A percentile compares a stretch with the other conserved stretches of the same genome.
These are phyloP conservation scores for Meredithiella fracta DNA, from an alignment of 2,329 filamentous ascomycete species.

Conservation along the genomic window DNA sequence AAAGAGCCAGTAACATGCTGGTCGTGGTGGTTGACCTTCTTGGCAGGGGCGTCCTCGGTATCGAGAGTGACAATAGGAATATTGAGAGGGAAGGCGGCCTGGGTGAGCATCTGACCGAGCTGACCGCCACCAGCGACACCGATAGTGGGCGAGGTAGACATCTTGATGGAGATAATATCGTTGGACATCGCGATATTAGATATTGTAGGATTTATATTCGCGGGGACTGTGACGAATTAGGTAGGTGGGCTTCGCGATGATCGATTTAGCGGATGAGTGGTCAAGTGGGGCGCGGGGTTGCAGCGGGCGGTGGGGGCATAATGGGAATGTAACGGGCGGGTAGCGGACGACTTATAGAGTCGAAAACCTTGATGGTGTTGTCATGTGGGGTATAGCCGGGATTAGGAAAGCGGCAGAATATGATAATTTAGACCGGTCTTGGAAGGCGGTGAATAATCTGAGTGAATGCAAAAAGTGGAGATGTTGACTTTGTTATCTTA, in stretches of 20 bases:
- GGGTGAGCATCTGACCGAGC: constrained; percentile 83
- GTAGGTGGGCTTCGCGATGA: neutral
- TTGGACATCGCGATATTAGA: neutral
- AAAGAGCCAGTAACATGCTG: constrained; percentile 74
- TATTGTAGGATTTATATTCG: neutral
- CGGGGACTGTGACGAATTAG: neutral
- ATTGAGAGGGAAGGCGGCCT: constrained; percentile 61
- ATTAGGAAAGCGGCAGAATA: constrained; percentile 9
- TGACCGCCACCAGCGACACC: constrained; percentile 48
- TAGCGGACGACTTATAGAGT: neutral
- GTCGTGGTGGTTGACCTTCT: constrained; percentile 63
- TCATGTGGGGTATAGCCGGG: constrained; percentile 12
- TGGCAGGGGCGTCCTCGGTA: constrained; percentile 58
- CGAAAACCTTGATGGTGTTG: constrained; percentile 12
- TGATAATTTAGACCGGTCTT: neutral
- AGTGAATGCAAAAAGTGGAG: neutral
- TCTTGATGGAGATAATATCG: constrained; percentile 12
- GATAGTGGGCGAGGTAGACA: constrained; percentile 26
- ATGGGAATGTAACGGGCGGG: neutral
- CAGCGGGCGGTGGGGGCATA: neutral
- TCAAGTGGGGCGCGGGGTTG: neutral
- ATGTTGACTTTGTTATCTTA: constrained; percentile 2
- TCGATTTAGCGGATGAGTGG: neutral
- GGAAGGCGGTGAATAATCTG: constrained; percentile 7
- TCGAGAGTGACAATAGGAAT: constrained; percentile 69